phyloP scores from a whole-genome alignment of 129 eudicot genomes.

The Centaurea solstitialis region DNA sequence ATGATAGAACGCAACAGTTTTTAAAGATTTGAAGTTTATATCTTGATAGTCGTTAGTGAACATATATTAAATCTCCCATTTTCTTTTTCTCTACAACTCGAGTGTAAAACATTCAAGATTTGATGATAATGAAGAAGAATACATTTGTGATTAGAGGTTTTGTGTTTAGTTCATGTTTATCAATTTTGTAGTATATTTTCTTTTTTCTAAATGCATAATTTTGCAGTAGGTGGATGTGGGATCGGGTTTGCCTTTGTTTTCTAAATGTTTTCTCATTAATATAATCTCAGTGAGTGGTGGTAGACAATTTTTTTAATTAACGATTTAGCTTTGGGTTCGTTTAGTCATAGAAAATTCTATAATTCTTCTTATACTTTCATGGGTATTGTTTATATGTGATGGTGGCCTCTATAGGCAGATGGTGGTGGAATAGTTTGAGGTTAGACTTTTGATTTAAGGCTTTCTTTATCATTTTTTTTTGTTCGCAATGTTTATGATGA shows the following conservation, averaged over 20 bases:
- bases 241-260: not conserved
- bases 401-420: not conserved
- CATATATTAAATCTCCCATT: no score
- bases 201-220: not conserved
- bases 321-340: not conserved
- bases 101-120: no score
- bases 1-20: no score
- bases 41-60: no score
- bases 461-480: not conserved
- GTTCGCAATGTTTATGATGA: no score
- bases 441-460: not conserved
- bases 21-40: no score
- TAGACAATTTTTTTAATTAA: not conserved
- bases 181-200: not conserved
- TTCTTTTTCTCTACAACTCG: no score
- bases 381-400: not conserved
- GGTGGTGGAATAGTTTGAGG: no score
- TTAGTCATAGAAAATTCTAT: not conserved
- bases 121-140: no score
- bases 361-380: not conserved
- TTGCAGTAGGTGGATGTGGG: not conserved
- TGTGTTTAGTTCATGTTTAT: not conserved
- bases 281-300: no score
- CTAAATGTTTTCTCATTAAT: no score
- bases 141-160: not conserved